Base-by-base conservation (phyloP, 2,329 filamentous ascomycete species). In the Calonectria crousiana region DNA sequence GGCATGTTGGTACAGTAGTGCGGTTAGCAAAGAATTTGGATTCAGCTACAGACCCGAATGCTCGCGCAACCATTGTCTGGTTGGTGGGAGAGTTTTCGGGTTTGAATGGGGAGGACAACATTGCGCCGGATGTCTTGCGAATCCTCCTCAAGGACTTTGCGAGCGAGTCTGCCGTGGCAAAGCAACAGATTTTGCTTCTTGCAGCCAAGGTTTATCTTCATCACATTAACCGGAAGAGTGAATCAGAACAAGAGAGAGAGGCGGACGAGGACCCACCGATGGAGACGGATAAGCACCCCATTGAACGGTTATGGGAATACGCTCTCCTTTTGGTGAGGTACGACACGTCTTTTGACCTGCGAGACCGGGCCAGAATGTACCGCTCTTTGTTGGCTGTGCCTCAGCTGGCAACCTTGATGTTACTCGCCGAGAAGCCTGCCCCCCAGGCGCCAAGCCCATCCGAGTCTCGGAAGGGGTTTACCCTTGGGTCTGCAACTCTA, bases 201-300 rank as follows among this genome's bases (percentile, higher is more conserved):
- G 97, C 95, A 9, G 96, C 97, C n/a, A 98, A 98, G 82, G 95
- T 98, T 2, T 98, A 98, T 82, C 89, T 98, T 20, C 95, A 98
- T 80, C 92, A 97, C 82, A 85, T 98, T 49, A 95, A 95, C 81
- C 89, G 91, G 74, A 89, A 91, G 81, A 86, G 87, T 76, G 85
- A 90, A 78, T 75, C 77, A 10, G 83, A 84, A 47, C 83, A 84
- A 65, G 84, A 84, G 30, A 80, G 83, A 6, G 81, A 82, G 10
- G 79, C 82, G 10, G 85, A 84, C 11, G 81, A 83, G 6, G 80
- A 83, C 60, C 53, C 79, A 1, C 75, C 80, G 0, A 72, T 83
- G 26, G 84, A 85, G 14, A 75, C 82, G 1, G 81, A 86, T 64
- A 77, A 82, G 6, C 93, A 98, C 78, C 91, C 94, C 0, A 93